Conservation (phyloP, 176 grass and related monocot genomes). For the Areca catechu region DNA sequence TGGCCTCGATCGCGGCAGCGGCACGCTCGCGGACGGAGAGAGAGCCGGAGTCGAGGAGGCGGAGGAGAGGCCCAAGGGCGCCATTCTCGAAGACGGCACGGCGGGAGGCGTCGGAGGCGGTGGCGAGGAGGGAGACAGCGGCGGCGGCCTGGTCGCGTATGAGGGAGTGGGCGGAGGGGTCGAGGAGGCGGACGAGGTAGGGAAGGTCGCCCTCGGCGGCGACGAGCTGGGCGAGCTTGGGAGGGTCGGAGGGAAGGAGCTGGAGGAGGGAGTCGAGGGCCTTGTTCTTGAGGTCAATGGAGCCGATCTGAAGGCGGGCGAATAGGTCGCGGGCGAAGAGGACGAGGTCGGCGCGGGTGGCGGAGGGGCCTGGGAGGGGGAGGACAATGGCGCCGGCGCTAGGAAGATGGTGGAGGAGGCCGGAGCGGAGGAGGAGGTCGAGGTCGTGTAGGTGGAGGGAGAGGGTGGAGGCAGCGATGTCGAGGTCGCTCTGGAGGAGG, state of each 20-base stretch:
- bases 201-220: constrained; percentile 48
- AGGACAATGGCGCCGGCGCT: constrained; percentile 58
- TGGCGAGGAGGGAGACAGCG: constrained; percentile 36
- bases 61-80: constrained; percentile 61
- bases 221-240: constrained; percentile 39
- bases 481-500: constrained; percentile 65
- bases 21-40: constrained; percentile 37
- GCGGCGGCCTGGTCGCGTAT: constrained; percentile 48
- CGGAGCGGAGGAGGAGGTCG: constrained; percentile 9
- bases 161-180: constrained; percentile 50
- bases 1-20: constrained; percentile 47
- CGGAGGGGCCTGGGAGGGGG: constrained; percentile 36
- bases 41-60: constrained; percentile 51
- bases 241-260: constrained; percentile 29
- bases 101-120: constrained; percentile 42
- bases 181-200: constrained; percentile 62
- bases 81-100: constrained; percentile 66
- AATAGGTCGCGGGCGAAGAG: constrained; percentile 73
- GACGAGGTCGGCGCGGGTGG: constrained; percentile 38
- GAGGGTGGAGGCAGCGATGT: constrained; percentile 61
- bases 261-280: constrained; percentile 58
- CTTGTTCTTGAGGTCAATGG: constrained; percentile 66
- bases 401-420: constrained; percentile 9
- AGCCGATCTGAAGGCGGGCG: constrained; percentile 78
- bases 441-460: constrained; percentile 67